Conservation (phyloP, 768 basidiomycete genomes). For the Psilocybe cubensis region DNA sequence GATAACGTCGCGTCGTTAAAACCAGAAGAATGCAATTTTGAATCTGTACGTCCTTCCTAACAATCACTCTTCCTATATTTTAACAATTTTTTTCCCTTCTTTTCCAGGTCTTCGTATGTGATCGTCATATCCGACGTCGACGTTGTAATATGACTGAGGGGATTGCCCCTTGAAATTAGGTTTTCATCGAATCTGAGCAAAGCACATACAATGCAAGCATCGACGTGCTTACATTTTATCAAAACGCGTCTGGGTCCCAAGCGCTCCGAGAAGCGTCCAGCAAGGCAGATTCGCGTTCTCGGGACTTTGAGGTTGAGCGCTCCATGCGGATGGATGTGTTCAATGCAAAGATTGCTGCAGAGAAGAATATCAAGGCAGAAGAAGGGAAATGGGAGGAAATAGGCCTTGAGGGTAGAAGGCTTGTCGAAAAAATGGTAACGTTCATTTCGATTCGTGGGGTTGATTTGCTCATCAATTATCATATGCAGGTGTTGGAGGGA, state of each 20-base stretch:
- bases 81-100: constrained; percentile 9
- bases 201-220: constrained; percentile 49
- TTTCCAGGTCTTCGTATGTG: constrained; percentile 72
- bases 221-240: constrained; percentile 77
- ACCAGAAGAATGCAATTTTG: constrained; percentile 61
- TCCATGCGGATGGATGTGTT: constrained; percentile 85
- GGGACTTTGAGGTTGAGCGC: constrained; percentile 74
- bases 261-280: constrained; percentile 81
- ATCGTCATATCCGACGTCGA: not conserved
- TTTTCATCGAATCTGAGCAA: constrained; percentile 66
- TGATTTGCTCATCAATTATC: too few relatives aligned
- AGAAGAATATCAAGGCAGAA: constrained; percentile 65
- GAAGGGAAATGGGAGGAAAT: constrained; percentile 66
- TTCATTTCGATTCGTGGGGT: too few relatives aligned
- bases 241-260: constrained; percentile 77
- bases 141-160: constrained; percentile 16
- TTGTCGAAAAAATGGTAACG: constrained; percentile 81
- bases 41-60: constrained; percentile 67
- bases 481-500: constrained; percentile 64
- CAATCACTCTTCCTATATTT: not conserved
- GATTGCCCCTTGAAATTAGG: too few relatives aligned
- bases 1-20: constrained; percentile 65
- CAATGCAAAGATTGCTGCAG: constrained; percentile 68
- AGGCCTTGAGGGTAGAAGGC: constrained; percentile 65
- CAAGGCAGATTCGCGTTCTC: constrained; percentile 69